Evolutionary conservation across 768 basidiomycete species (phyloP), one percentile per base, ranked within the genome.

Genomic region (Auricularia sp.): DNA sequence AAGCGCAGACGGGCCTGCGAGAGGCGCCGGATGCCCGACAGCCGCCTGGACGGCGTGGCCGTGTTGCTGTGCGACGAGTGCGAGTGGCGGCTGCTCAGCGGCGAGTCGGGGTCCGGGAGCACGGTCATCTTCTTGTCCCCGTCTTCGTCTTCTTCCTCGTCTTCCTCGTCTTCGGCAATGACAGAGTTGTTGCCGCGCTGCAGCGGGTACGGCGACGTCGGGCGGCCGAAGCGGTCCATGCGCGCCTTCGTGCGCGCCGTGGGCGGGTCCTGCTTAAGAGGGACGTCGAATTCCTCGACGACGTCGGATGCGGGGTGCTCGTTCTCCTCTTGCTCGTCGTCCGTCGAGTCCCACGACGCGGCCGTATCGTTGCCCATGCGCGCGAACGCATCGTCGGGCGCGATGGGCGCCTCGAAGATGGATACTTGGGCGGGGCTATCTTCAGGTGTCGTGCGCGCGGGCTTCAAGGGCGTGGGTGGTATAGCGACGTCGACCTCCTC

Each of bases 211-310:
- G 88, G 88, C 62, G 87, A 90, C 53, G 84, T 79, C 0, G 88
- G 88, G 11, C 84, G 78, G 2, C 88, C 87, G 87, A 88, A 88
- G 21, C 77, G 73, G 34, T 83, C 81, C 73, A 78, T 80, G 43
- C 82, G 77, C 5, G 69, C 74, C 36, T 75, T 73, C 21, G 83
- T 84, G 14, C 75, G 76, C 67, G 82, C 85, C 61, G 83, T 84
- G 3, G 86, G 85, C 0, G 87, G 86, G 66, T 87, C 88, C 18
- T 73, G 74, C 75, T 88, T 89, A 21, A 84, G 87, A 21, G 80
- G 84, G 3, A 88, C 80, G 7, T 70, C 76, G 61, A 85, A 67
- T 64, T 80, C 78, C 70, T 74, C 82, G 76, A 83, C 90, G 36
- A 76, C 78, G 11, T 90, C 86, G 23, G 87, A 86, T 36, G 80